Base-by-base conservation (phyloP, 192 early-diverging fungal genomes). In the Pilaira anomala region DNA sequence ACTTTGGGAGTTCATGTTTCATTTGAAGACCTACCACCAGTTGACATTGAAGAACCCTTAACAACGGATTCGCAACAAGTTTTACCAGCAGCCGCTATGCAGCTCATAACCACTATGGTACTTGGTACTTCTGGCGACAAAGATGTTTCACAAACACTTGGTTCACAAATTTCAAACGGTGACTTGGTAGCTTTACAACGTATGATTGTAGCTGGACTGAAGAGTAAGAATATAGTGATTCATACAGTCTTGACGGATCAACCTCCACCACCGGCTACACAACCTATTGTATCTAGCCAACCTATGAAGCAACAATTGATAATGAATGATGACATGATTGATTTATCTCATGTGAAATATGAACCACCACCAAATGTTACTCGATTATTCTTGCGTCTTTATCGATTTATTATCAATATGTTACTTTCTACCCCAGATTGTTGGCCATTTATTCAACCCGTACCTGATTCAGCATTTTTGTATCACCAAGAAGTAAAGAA, bases 401-500 rank as follows among this genome's bases (percentile, higher is more conserved):
- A 69, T 30, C 67, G 67, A 12, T 69, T 69, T 39, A 67, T 76
- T 3, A 58, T 76, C 28, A 70, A 71, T n/a, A 66, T 62, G 48
- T 33, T 76, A 8, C 48, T 71, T 16, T 76, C 74, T 1, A 60
- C 68, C 30, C 65, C 68, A 1, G 50, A 71, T 56, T 69, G 68
- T 24, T 62, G 65, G 65, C 68, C 68, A 3, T 76, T 76, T 56
- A 67, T 76, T 22, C 62, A 65, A 33, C 74, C 74, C 11, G 80
- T 83, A 21, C 80, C 77, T 0, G 50, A 48, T 8, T 67, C 76
- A 2, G 52, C 74, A 1, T 44, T 76, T 9, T 66, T 74, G 12
- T 85, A 85, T 57, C 76, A 82, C 12, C 62, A 65, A 5, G 57
- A 76, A 24, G 79, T 85, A 48, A 72, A 71, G 29, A 60, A 76